These are phyloP conservation scores for Aristolochia fimbriata DNA, from an alignment of 164 flowering plant genomes.

Conservation along the genomic window DNA sequence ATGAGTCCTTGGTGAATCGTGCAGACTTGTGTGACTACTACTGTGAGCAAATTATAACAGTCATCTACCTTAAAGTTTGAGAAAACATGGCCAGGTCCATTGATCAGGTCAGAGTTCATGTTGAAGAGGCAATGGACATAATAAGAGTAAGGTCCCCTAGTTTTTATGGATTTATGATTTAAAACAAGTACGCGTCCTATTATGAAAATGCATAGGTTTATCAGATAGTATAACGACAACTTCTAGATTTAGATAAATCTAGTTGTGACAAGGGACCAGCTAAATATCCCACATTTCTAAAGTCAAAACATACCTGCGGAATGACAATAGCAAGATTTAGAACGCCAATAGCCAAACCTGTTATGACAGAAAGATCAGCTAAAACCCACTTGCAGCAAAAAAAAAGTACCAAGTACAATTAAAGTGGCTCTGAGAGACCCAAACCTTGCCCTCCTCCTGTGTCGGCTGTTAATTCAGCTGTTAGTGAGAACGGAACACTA, in stretches of 20 bases:
- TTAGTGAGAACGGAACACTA: conserved; percentile 88
- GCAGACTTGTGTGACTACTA: not conserved
- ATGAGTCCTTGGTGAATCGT: too few relatives aligned
- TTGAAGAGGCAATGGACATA: too few relatives aligned
- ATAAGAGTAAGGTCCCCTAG: too few relatives aligned
- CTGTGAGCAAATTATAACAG: not conserved
- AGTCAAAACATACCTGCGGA: conserved; percentile 58
- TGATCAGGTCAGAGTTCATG: too few relatives aligned
- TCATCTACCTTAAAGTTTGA: not conserved
- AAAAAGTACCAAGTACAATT: conserved; percentile 1
- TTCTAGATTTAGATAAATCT: too few relatives aligned
- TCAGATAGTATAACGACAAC: too few relatives aligned
- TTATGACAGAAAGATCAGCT: conserved; percentile 5
- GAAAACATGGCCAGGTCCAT: too few relatives aligned
- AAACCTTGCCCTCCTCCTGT: conserved; percentile 98
- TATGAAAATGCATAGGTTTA: too few relatives aligned
- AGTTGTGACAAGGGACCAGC: not conserved
- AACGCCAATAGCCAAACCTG: conserved; percentile 95
- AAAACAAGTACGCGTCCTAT: too few relatives aligned
- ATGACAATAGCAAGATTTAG: conserved; percentile 89
- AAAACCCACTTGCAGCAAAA: not conserved
- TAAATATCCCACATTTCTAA: not conserved
- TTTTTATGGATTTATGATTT: too few relatives aligned
- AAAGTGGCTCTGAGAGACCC: conserved; percentile 5
- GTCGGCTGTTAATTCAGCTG: conserved; percentile 90